Percentiles rank a stretch among this genome's conserved stretches.
phyloP scores from a whole-genome alignment of 1,284 basidiomycete species.

The Ceratobasidium sp. region DNA sequence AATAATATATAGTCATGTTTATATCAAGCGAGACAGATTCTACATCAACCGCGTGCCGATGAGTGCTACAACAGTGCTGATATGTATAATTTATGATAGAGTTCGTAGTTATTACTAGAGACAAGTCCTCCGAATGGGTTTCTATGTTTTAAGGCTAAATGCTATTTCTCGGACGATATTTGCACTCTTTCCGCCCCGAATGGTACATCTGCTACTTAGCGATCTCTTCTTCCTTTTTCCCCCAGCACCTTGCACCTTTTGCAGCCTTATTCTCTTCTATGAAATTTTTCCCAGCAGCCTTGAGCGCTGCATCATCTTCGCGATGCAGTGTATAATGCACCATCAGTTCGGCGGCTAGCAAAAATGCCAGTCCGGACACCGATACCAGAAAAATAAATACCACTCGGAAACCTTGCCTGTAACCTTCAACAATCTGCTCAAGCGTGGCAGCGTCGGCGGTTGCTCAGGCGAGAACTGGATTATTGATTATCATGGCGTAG shows the following conservation, averaged over 20 bases:
- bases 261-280: background rate
- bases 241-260: background rate
- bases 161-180: too few relatives aligned
- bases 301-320: constrained; percentile 52
- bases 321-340: constrained; percentile 49
- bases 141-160: too few relatives aligned
- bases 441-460: constrained; percentile 43
- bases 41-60: too few relatives aligned
- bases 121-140: too few relatives aligned
- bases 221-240: background rate
- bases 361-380: constrained; percentile 42
- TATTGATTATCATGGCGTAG: constrained; percentile 41
- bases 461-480: constrained; percentile 45
- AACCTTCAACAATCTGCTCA: constrained; percentile 43
- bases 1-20: too few relatives aligned
- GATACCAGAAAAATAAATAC: constrained; percentile 51
- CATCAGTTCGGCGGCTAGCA: constrained; percentile 48
- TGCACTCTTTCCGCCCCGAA: too few relatives aligned
- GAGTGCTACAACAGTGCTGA: too few relatives aligned
- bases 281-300: constrained; percentile 47
- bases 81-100: too few relatives aligned
- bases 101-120: too few relatives aligned
- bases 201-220: background rate
- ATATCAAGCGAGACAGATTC: too few relatives aligned
- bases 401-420: constrained; percentile 49